Evolutionary conservation across 176 grass and related monocot genomes (phyloP), one percentile per base, ranked within the genome.

Genomic region (Oryza longistaminata): DNA sequence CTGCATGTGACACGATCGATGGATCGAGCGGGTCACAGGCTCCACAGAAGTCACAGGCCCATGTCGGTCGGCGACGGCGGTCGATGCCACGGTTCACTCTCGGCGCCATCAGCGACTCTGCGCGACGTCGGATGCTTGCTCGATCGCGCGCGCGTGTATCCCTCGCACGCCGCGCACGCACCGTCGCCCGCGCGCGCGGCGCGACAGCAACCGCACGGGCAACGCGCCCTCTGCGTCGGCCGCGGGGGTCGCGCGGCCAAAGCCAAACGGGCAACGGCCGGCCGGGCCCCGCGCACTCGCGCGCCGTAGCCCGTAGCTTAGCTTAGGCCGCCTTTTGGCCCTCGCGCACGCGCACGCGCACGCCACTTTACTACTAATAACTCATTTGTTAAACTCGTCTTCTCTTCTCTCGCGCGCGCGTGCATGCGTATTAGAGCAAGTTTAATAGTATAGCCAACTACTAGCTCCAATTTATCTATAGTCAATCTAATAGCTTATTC

Each of bases 201-300:
- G 26, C 60, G 93, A 94, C 67, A 88, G 90, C 88, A 48, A 95
- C 90, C 62, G 25, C 78, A 78, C 88, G 78, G 62, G 85, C 93
- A 94, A 94, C 90, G 90, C 92, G 88, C 82, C 50, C 16, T 17
- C 50, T n/a, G 16, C 50, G 50, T 17, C 50, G 16, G n/a, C n/a
- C n/a, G n/a, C n/a, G 16, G 50, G 16, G 1, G 12, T 49, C 46
- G 46, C 16, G 14, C 29, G 6, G 16, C 50, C 5, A 55, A 55
- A 55, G 55, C 55, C 55, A 60, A 60, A 60, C 55, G 55, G 55
- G 19, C 55, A 60, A 6, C 55, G 42, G 9, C 40, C 40, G 40
- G 35, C 39, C 9, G 19, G 19, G 55, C 19, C 55, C 55, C 88
- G 68, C 85, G 48, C 69, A 33, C 61, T 52, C 75, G 5, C 31